A percentile compares a stretch with the other conserved stretches of the same genome.
Evolutionary conservation across 192 early-diverging fungal genomes (phyloP).

Genomic region (Jimgerdemannia lactiflua): DNA sequence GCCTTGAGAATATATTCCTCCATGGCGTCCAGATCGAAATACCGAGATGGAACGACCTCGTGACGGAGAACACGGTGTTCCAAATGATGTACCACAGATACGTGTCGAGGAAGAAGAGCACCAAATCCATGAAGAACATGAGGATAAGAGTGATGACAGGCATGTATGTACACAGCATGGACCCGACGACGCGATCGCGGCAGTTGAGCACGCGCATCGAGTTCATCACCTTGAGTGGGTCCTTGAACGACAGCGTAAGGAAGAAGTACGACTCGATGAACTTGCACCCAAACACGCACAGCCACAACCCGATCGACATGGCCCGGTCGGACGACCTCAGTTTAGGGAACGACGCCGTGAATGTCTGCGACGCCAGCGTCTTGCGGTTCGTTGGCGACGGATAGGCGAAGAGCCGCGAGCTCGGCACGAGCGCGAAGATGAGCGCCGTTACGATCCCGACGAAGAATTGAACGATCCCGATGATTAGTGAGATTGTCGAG

Average conservation of each 20-base stretch:
- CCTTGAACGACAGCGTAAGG: slow-evolving; percentile 75
- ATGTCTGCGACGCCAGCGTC: slow-evolving; percentile 52
- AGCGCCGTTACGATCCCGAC: slow-evolving; percentile 65
- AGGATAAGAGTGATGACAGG: slow-evolving; percentile 64
- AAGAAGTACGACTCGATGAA: slow-evolving; percentile 83
- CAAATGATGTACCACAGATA: slow-evolving; percentile 90
- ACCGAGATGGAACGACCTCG: slow-evolving; percentile 70
- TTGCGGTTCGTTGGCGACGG: slow-evolving; percentile 21
- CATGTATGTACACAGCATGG: slow-evolving; percentile 61
- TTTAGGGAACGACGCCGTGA: slow-evolving; percentile 72
- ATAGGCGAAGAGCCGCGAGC: slow-evolving; percentile 48
- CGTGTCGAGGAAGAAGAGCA: slow-evolving; percentile 83
- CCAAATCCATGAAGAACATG: slow-evolving; percentile 71
- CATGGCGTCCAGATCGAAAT: slow-evolving; percentile 82
- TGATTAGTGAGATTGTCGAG: slow-evolving; percentile 42
- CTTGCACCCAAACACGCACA: slow-evolving; percentile 72
- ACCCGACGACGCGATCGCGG: slow-evolving; percentile 54
- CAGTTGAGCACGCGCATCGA: slow-evolving; percentile 48
- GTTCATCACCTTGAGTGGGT: slow-evolving; percentile 58
- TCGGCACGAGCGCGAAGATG: slow-evolving; percentile 65
- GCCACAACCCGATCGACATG: slow-evolving; percentile 71
- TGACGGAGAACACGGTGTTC: slow-evolving; percentile 79
- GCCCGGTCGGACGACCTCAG: slow-evolving; percentile 63
- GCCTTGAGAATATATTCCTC: slow-evolving; percentile 74
- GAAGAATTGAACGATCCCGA: slow-evolving; percentile 68